Conservation (phyloP, 73 alveolate species). For the Blepharisma japonicum region DNA sequence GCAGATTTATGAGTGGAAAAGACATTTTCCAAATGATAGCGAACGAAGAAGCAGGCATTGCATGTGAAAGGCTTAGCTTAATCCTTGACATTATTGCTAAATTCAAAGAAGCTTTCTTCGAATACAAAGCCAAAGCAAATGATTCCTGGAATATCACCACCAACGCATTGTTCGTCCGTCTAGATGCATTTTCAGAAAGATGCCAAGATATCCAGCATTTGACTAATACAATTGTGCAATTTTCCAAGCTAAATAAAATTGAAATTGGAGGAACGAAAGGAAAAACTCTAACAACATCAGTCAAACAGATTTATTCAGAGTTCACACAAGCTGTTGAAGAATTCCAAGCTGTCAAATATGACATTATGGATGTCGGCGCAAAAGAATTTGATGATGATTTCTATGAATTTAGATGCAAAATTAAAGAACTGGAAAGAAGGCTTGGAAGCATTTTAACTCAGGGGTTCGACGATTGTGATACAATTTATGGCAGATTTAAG, state of each 20-base stretch:
- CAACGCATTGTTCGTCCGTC: slow-evolving; percentile 98
- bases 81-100: slow-evolving; percentile 92
- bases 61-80: slow-evolving; percentile 86
- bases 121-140: slow-evolving; percentile 87
- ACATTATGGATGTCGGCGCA: slow-evolving; percentile 98
- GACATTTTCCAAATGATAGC: slow-evolving; percentile 93
- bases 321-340: slow-evolving; percentile 94
- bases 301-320: slow-evolving; percentile 92
- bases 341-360: slow-evolving; percentile 92
- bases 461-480: slow-evolving; percentile 94
- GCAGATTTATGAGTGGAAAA: slow-evolving; percentile 90
- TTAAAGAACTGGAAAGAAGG: slow-evolving; percentile 98
- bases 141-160: slow-evolving; percentile 98
- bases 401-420: slow-evolving; percentile 92
- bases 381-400: slow-evolving; percentile 97
- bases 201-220: slow-evolving; percentile 99
- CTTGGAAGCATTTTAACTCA: slow-evolving; percentile 97
- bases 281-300: slow-evolving; percentile 95
- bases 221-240: slow-evolving; percentile 95
- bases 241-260: slow-evolving; percentile 95
- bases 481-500: slow-evolving; percentile 75
- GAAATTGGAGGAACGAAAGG: slow-evolving; percentile 99
- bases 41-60: slow-evolving; percentile 97
- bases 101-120: slow-evolving; percentile 96
- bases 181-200: slow-evolving; percentile 99